phyloP scores from a whole-genome alignment of 805 yeast genomes.

The Yamadazyma olivae region DNA sequence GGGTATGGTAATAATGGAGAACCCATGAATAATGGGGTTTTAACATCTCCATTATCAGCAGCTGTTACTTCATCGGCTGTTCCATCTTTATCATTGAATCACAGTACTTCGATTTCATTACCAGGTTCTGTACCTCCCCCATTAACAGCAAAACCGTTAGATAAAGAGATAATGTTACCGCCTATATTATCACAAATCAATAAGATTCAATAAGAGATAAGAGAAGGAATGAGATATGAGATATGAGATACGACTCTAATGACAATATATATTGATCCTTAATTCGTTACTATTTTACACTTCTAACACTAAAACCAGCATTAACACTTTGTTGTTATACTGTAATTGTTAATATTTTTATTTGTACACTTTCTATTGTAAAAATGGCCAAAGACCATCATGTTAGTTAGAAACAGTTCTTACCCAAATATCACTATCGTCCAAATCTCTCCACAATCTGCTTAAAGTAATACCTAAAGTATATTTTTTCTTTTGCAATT shows the following conservation, averaged over 20 bases:
- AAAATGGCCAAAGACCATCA: too few relatives aligned
- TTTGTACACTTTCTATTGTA: too few relatives aligned
- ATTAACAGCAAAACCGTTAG: neutral
- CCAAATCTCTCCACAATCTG: conserved; percentile 41
- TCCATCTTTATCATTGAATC: neutral
- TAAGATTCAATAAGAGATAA: neutral
- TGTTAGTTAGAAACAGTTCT: conserved; percentile 16
- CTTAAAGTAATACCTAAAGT: conserved; percentile 40
- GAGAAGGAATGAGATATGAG: too few relatives aligned
- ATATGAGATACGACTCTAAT: neutral
- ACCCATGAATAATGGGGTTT: neutral
- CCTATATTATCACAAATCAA: conserved; percentile 8
- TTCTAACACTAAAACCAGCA: neutral
- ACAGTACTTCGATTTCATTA: neutral
- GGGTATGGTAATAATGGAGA: neutral
- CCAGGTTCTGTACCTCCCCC: conserved; percentile 5
- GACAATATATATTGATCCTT: too few relatives aligned
- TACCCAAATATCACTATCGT: conserved; percentile 43
- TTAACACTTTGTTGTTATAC: too few relatives aligned
- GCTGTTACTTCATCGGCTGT: neutral
- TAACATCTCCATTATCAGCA: neutral
- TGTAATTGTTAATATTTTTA: too few relatives aligned
- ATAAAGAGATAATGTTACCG: conserved; percentile 9
- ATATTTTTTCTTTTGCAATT: conserved; percentile 39
- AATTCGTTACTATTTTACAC: neutral